These are phyloP conservation scores for Pulveroboletus ravenelii DNA, from an alignment of 768 basidiomycete genomes.

Conservation along the genomic window DNA sequence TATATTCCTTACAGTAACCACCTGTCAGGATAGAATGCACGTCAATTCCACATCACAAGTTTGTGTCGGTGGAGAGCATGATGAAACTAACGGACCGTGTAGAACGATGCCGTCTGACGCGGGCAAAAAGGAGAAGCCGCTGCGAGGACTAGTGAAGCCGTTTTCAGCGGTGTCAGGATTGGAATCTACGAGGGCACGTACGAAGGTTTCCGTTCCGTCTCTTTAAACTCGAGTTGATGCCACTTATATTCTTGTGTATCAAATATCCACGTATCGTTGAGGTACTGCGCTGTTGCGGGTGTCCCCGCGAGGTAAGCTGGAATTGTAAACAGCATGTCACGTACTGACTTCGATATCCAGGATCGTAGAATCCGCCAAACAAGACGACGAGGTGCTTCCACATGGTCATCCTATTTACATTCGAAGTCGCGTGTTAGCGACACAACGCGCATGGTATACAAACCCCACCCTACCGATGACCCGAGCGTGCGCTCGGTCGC, in stretches of 20 bases:
- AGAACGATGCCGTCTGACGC: constrained; percentile 73
- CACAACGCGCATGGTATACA: background rate
- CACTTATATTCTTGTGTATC: constrained; percentile 85
- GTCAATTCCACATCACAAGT: background rate
- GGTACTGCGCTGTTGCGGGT: constrained; percentile 56
- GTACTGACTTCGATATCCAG: constrained; percentile 65
- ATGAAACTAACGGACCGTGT: constrained; percentile 49
- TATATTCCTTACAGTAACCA: constrained; percentile 88
- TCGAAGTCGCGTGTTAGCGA: background rate
- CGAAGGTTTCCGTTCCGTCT: constrained; percentile 71
- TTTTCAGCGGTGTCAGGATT: background rate
- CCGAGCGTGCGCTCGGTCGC: constrained; percentile 74
- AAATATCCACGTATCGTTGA: constrained; percentile 83
- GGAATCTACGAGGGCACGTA: constrained; percentile 29
- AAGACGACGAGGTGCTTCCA: constrained; percentile 87
- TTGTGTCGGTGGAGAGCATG: background rate
- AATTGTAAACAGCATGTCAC: no score
- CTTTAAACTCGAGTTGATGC: constrained; percentile 70
- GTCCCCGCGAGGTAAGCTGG: background rate
- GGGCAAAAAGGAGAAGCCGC: constrained; percentile 83
- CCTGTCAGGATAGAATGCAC: constrained; percentile 37
- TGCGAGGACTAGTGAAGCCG: constrained; percentile 48
- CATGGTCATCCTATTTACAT: constrained; percentile 63
- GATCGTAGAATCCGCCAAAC: constrained; percentile 90
- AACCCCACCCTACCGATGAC: constrained; percentile 53